Percentiles rank a stretch among this genome's conserved stretches.
These are phyloP conservation scores for Luvunga scandens DNA, from an alignment of 345 rosid species.

Conservation along the genomic window DNA sequence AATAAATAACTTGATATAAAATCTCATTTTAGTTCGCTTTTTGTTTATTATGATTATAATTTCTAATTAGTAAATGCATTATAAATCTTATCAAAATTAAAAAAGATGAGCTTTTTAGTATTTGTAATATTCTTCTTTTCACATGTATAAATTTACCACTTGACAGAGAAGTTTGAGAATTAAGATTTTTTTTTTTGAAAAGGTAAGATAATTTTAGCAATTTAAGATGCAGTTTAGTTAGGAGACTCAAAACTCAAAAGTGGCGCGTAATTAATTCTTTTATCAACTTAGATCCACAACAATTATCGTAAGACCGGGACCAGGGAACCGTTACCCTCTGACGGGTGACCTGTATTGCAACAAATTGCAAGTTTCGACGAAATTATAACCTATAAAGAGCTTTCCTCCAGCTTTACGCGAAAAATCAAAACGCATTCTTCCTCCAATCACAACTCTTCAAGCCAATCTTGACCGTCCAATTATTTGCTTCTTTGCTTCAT, in stretches of 20 bases:
- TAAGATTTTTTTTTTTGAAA: too few species aligned
- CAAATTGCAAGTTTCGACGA: neutral
- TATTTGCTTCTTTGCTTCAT: neutral
- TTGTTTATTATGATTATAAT: too few species aligned
- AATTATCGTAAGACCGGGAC: neutral
- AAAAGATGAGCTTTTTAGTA: too few species aligned
- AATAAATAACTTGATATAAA: too few species aligned
- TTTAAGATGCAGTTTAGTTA: neutral
- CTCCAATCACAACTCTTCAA: neutral
- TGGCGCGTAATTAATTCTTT: neutral
- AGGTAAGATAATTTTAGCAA: neutral
- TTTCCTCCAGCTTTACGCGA: neutral
- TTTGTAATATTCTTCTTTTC: too few species aligned
- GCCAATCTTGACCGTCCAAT: neutral
- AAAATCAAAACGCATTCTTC: neutral
- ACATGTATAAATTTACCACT: too few species aligned
- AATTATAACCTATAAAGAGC: too few species aligned
- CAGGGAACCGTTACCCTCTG: neutral
- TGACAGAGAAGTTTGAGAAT: too few species aligned
- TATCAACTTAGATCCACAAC: neutral
- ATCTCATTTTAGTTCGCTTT: fast-evolving
- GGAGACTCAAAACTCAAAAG: neutral
- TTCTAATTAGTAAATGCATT: too few species aligned
- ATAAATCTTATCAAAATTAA: too few species aligned
- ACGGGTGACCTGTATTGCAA: neutral